phyloP scores from a whole-genome alignment of 2,329 filamentous ascomycete species.

The Ambrosiella xylebori region DNA sequence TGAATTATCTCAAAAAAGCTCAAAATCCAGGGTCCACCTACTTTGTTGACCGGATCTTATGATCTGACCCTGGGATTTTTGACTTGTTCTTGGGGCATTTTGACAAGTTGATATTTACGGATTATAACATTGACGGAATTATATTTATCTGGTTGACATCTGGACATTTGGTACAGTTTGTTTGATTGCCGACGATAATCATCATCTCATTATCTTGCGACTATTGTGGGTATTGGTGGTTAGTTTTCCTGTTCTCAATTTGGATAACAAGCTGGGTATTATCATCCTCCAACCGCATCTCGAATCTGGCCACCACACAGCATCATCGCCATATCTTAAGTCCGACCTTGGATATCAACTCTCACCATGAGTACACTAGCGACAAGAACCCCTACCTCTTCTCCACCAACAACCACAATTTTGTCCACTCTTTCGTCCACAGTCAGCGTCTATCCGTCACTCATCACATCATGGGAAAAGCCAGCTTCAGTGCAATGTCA shows the following conservation, averaged over 20 bases:
- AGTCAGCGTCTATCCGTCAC: background rate
- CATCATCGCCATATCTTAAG: background rate
- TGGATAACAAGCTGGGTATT: background rate
- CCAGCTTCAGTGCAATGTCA: slow-evolving; percentile 21
- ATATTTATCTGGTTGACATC: background rate
- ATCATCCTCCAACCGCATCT: background rate
- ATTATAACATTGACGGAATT: background rate
- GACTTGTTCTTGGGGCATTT: too few species aligned
- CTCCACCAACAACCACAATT: background rate
- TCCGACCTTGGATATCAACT: background rate
- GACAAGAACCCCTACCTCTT: background rate
- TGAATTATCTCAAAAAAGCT: too few species aligned
- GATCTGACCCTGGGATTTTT: too few species aligned
- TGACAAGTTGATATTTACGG: background rate
- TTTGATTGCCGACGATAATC: too few species aligned
- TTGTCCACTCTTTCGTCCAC: background rate
- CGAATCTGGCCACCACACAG: background rate
- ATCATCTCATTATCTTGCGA: too few species aligned
- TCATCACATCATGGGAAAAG: slow-evolving; percentile 22
- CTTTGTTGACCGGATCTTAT: too few species aligned
- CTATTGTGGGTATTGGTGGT: background rate
- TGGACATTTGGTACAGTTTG: background rate
- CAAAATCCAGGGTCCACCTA: too few species aligned
- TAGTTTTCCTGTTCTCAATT: background rate
- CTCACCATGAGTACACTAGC: slow-evolving; percentile 2